Evolutionary conservation across 805 yeast genomes (phyloP).

Genomic region (Yarrowia osloensis): DNA sequence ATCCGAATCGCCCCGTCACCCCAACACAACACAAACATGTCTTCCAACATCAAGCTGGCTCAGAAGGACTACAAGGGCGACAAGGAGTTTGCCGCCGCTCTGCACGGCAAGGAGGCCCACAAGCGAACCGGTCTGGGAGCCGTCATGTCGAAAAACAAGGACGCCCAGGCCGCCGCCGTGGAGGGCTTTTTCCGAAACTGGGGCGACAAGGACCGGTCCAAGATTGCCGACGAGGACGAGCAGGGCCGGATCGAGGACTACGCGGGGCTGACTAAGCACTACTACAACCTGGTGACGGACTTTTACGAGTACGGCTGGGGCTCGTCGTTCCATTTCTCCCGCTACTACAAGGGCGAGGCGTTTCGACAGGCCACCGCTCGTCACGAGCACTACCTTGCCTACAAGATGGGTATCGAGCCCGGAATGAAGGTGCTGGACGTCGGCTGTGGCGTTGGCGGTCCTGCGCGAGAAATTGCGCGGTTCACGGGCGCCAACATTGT

Average conservation of each 20-base stretch:
- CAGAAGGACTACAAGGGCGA: constrained; percentile 61
- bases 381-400: constrained; percentile 94
- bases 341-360: constrained; percentile 90
- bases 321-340: constrained; percentile 93
- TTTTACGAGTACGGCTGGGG: constrained; percentile 99
- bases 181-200: constrained; percentile 94
- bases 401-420: constrained; percentile 75
- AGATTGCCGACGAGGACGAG: constrained; percentile 57
- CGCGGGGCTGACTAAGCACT: constrained; percentile 88
- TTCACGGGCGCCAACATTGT: constrained; percentile 84
- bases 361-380: constrained; percentile 89
- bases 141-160: constrained; percentile 70
- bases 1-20: background rate
- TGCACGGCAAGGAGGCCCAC: constrained; percentile 77
- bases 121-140: constrained; percentile 73
- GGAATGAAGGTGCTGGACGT: constrained; percentile 91
- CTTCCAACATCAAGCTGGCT: constrained; percentile 45
- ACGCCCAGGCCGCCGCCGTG: constrained; percentile 79
- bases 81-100: constrained; percentile 73
- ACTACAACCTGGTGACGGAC: constrained; percentile 95
- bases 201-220: constrained; percentile 80
- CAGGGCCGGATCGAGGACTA: constrained; percentile 73
- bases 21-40: constrained; percentile 28
- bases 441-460: constrained; percentile 99
- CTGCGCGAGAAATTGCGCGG: constrained; percentile 93